Percentiles rank a stretch among this genome's conserved stretches.
Evolutionary conservation across 352 stramenopile genomes (phyloP).

Genomic region (Pythium rishiriense): DNA sequence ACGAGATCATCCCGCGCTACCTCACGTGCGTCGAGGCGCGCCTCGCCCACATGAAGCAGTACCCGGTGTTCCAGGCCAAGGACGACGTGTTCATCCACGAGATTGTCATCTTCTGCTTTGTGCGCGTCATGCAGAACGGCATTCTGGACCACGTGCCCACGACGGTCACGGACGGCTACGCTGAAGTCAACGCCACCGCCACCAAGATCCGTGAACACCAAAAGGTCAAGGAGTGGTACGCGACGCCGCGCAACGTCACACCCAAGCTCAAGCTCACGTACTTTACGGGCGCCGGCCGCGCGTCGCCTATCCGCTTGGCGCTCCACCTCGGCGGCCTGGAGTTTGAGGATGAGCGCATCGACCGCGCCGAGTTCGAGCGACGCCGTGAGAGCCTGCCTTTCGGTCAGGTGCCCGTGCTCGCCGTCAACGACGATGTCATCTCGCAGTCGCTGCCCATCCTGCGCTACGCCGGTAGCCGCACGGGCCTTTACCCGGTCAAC

Average conservation of each 20-base stretch:
- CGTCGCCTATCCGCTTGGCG: constrained; percentile 50
- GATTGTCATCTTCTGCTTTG: constrained; percentile 28
- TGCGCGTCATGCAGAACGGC: constrained; percentile 29
- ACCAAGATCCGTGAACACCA: constrained; percentile 31
- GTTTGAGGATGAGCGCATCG: constrained; percentile 61
- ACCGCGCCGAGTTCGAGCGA: constrained; percentile 26
- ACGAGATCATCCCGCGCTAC: constrained; percentile 31
- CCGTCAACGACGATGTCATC: constrained; percentile 35
- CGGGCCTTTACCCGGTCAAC: constrained; percentile 35
- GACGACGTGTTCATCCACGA: constrained; percentile 34
- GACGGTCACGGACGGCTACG: constrained; percentile 29
- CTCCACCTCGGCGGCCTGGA: constrained; percentile 59
- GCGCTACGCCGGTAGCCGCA: constrained; percentile 32
- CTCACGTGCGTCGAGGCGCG: constrained; percentile 32
- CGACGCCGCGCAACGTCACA: constrained; percentile 16
- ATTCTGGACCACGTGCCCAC: constrained; percentile 38
- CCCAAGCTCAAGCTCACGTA: constrained; percentile 68
- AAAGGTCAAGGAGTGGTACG: constrained; percentile 40
- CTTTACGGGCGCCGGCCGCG: constrained; percentile 44
- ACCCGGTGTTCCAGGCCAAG: constrained; percentile 22
- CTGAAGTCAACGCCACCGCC: constrained; percentile 11
- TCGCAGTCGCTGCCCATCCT: constrained; percentile 51
- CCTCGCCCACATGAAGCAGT: constrained; percentile 31
- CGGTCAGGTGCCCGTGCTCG: constrained; percentile 38
- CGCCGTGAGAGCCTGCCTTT: constrained; percentile 35